Base-by-base conservation (phyloP, 208 protist genomes). In the Strigomonas galati region DNA sequence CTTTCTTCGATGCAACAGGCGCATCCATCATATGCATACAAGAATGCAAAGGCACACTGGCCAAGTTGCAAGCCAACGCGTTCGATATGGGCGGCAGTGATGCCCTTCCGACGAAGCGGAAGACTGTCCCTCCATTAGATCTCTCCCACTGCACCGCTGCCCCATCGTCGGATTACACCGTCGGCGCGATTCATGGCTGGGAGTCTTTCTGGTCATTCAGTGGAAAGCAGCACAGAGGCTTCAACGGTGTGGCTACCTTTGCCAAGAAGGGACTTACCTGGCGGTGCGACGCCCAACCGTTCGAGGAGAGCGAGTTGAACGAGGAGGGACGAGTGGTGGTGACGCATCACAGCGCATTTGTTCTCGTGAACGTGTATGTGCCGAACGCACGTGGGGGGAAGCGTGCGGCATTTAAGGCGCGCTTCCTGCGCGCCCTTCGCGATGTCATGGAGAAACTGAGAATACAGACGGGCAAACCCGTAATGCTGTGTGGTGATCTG, bases 201-300 rank as follows among this genome's bases (percentile, higher is more conserved):
- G 86, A 95, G 75, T 91, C 85, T 6, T 95, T 93, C 40, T 95
- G 90, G 87, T 74, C 80, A 0, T 82, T 87, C 46, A 92, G 86
- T 54, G 73, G 71, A 30, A 78, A 76, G 59, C 51, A 67, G 43
- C 82, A 92, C 56, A 77, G 86, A 40, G 90, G 90, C 27, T 86
- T 95, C 65, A 95, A 95, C 71, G 90, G 90, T 17, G 90, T 93
- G 14, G 84, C 82, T 14, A 93, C 90, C 3, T 95, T 95, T 81
- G 90, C 74, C 2, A 71, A 75, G 9, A 82, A 86, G 12, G 85
- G 85, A 7, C 70, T 91, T n/a, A 89, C 84, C 19, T 80, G 56
- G 58, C 71, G 76, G 40, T 87, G 81, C 58, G 87, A 95, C 54
- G 72, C 62, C 10, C 54, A 64, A 5, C 90, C 90, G 5, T 93